Conservation (phyloP, 106 monocot species). For the Acorus calamus region DNA sequence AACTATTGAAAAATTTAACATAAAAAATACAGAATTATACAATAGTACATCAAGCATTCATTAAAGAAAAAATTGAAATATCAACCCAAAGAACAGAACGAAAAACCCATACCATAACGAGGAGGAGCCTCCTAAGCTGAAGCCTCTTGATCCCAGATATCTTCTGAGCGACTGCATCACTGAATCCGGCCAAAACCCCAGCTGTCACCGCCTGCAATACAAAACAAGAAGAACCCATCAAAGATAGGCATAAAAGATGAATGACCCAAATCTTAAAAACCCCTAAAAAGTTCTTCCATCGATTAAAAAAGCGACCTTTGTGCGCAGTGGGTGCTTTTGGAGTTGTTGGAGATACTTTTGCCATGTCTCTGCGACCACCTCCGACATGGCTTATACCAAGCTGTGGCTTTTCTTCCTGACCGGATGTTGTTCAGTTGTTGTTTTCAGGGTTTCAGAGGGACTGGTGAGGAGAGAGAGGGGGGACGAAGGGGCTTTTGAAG, state of each 20-base stretch:
- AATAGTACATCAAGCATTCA: too few relatives aligned
- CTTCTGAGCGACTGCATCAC: conserved; percentile 79
- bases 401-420: too few relatives aligned
- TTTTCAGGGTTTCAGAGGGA: too few relatives aligned
- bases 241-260: background rate
- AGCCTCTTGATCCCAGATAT: conserved; percentile 73
- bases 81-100: too few relatives aligned
- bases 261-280: background rate
- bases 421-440: too few relatives aligned
- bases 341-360: conserved; percentile 52
- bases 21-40: too few relatives aligned
- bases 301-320: conserved; percentile 29
- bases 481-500: too few relatives aligned
- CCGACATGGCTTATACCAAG: conserved; percentile 31
- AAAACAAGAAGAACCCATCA: conserved; percentile 1
- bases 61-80: too few relatives aligned
- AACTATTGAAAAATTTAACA: too few relatives aligned
- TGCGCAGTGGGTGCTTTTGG: conserved; percentile 49
- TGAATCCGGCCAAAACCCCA: conserved; percentile 83
- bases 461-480: too few relatives aligned
- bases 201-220: conserved; percentile 65
- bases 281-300: too few relatives aligned
- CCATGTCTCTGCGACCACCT: conserved; percentile 48
- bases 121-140: conserved; percentile 74
- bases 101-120: conserved; percentile 50